A percentile compares a stretch with the other conserved stretches of the same genome.
phyloP scores from a whole-genome alignment of 1,284 basidiomycete genomes.

The Microbotryum violaceum region DNA sequence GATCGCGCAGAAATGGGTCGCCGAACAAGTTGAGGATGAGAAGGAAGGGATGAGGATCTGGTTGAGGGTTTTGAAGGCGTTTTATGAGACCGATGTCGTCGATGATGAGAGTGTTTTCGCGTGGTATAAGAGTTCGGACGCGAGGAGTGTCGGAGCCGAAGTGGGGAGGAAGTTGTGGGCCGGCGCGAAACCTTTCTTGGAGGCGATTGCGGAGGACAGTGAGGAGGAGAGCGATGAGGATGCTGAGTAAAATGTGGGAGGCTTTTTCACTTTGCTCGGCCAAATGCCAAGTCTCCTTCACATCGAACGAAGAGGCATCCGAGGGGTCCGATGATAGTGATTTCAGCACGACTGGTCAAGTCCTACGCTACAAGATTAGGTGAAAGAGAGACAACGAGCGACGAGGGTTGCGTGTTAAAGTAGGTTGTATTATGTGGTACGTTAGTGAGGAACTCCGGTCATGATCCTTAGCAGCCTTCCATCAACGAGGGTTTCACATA shows the following conservation, averaged over 20 bases:
- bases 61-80: conserved; percentile 41
- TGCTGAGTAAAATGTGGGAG: not conserved
- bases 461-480: too few species aligned
- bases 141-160: conserved; percentile 34
- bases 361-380: too few species aligned
- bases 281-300: too few species aligned
- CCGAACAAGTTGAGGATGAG: conserved; percentile 13
- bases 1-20: conserved; percentile 31
- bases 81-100: conserved; percentile 45
- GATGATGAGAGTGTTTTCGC: conserved; percentile 41
- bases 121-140: conserved; percentile 39
- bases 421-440: too few species aligned
- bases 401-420: too few species aligned
- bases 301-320: too few species aligned
- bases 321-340: too few species aligned
- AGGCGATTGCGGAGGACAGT: conserved; percentile 41
- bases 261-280: too few species aligned
- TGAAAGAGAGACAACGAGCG: too few species aligned
- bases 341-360: too few species aligned
- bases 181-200: conserved; percentile 41
- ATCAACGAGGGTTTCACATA: too few species aligned
- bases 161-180: conserved; percentile 39
- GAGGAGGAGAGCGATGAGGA: conserved; percentile 33
- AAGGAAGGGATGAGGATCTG: conserved; percentile 36
- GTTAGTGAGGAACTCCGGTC: too few species aligned